These are phyloP conservation scores for Phialemoniopsis sp. DNA, from an alignment of 2,329 filamentous ascomycete species.

Conservation along the genomic window DNA sequence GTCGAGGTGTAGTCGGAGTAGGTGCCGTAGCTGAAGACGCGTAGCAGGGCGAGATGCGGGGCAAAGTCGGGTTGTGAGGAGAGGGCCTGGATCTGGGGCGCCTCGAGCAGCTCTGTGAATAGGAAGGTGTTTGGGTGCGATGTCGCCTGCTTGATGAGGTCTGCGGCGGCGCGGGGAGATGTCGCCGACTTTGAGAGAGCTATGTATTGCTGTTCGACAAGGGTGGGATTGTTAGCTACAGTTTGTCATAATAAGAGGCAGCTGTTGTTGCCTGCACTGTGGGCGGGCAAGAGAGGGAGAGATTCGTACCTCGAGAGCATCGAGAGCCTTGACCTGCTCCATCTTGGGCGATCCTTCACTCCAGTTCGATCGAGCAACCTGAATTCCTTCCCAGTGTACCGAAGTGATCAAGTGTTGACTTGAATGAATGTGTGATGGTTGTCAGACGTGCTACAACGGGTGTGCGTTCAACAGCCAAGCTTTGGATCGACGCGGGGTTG, in stretches of 20 bases:
- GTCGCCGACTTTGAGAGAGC: constrained; percentile 82
- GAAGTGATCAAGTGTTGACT: no score
- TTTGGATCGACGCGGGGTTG: no score
- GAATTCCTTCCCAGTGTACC: no score
- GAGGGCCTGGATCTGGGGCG: constrained; percentile 74
- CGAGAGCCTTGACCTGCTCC: constrained; percentile 69
- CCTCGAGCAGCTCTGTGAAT: constrained; percentile 88
- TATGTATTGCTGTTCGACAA: constrained; percentile 74
- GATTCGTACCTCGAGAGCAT: constrained; percentile 53
- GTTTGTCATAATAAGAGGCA: neutral
- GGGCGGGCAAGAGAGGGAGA: constrained; percentile 1
- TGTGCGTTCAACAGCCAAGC: no score
- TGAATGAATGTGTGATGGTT: no score
- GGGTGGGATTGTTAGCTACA: constrained; percentile 12
- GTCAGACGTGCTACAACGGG: no score
- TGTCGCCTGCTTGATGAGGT: constrained; percentile 83
- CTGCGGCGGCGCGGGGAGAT: constrained; percentile 77
- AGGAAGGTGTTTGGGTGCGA: constrained; percentile 87
- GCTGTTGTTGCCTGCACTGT: constrained; percentile 1
- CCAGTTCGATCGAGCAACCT: neutral
- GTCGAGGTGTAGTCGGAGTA: constrained; percentile 66
- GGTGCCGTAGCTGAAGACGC: constrained; percentile 91
- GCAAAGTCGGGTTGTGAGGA: constrained; percentile 52
- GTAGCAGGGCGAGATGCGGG: constrained; percentile 64
- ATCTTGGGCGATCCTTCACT: constrained; percentile 35